Evolutionary conservation across 2,329 filamentous ascomycete genomes (phyloP).

Genomic region (Chaetomium strumarium): DNA sequence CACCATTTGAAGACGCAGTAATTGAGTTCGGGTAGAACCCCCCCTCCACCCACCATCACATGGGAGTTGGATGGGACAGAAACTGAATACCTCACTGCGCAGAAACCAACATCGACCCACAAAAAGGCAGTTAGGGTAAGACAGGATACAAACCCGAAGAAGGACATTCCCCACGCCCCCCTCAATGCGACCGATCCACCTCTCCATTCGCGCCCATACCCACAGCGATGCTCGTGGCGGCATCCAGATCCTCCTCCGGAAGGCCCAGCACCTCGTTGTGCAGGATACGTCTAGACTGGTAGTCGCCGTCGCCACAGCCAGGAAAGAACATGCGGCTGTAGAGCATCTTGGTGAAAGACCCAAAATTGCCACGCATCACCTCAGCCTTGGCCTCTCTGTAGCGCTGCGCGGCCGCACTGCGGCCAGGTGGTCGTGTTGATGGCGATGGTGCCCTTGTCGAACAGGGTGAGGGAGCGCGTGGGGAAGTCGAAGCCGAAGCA

Average conservation of each 20-base stretch:
- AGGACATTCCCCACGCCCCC: too few relatives aligned
- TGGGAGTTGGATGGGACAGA: too few relatives aligned
- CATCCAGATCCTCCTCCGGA: background rate
- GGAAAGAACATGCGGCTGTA: slow-evolving; percentile 1
- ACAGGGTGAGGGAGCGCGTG: slow-evolving; percentile 38
- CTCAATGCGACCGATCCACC: too few relatives aligned
- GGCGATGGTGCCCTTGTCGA: slow-evolving; percentile 49
- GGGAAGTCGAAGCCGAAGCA: slow-evolving; percentile 46
- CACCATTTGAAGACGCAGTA: too few relatives aligned
- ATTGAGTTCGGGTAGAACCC: too few relatives aligned
- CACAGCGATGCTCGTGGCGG: background rate
- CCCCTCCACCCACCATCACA: too few relatives aligned
- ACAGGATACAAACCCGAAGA: too few relatives aligned
- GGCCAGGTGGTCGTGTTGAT: slow-evolving; percentile 53
- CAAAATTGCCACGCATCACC: background rate
- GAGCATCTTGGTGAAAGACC: slow-evolving; percentile 1
- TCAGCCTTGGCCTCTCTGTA: background rate
- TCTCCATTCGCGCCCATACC: background rate
- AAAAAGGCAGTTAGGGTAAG: too few relatives aligned
- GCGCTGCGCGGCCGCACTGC: slow-evolving; percentile 36
- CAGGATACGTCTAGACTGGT: background rate
- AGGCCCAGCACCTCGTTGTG: background rate
- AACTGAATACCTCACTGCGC: too few relatives aligned
- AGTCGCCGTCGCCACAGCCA: background rate
- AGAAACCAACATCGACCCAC: too few relatives aligned